phyloP scores from a whole-genome alignment of 805 yeast genomes.

The Zygoascus biomembranicola region DNA sequence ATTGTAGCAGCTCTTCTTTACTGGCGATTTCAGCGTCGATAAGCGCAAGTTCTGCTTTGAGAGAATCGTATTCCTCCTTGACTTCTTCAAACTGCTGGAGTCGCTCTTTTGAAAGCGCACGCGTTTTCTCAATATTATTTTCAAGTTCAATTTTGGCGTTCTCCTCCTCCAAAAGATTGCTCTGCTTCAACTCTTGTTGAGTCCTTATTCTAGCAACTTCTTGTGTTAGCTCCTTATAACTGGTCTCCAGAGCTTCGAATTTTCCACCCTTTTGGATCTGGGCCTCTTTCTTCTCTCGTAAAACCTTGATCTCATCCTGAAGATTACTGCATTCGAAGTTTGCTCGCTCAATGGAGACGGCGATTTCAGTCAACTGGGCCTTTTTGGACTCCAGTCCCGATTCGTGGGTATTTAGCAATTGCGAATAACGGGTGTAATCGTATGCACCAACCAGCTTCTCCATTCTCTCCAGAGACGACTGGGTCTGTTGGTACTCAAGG shows the following conservation, averaged over 20 bases:
- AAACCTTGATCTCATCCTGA: conserved; percentile 50
- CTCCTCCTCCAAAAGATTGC: conserved; percentile 50
- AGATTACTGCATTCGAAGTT: conserved; percentile 49
- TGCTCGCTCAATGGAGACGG: conserved; percentile 38
- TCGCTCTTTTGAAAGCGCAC: conserved; percentile 21
- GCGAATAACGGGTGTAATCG: conserved; percentile 46
- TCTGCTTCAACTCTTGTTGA: conserved; percentile 46
- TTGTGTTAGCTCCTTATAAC: conserved; percentile 51
- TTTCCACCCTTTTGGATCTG: conserved; percentile 55
- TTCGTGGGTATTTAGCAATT: conserved; percentile 36
- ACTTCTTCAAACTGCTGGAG: conserved; percentile 31
- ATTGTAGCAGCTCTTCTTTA: conserved; percentile 73
- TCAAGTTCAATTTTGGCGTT: conserved; percentile 30
- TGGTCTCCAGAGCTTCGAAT: conserved; percentile 49
- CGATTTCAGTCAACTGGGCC: conserved; percentile 31
- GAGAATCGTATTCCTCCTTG: conserved; percentile 38
- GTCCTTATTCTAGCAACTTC: conserved; percentile 63
- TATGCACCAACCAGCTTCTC: conserved; percentile 70
- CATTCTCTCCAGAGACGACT: conserved; percentile 68
- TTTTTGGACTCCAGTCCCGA: conserved; percentile 10
- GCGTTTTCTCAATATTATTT: conserved; percentile 29
- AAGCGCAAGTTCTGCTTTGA: conserved; percentile 37
- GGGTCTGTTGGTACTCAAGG: conserved; percentile 79
- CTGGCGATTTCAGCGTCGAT: conserved; percentile 42
- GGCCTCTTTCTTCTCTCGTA: conserved; percentile 43